Conservation (phyloP, 495 filamentous ascomycete species). For the Hyaloscypha hepaticicola region DNA sequence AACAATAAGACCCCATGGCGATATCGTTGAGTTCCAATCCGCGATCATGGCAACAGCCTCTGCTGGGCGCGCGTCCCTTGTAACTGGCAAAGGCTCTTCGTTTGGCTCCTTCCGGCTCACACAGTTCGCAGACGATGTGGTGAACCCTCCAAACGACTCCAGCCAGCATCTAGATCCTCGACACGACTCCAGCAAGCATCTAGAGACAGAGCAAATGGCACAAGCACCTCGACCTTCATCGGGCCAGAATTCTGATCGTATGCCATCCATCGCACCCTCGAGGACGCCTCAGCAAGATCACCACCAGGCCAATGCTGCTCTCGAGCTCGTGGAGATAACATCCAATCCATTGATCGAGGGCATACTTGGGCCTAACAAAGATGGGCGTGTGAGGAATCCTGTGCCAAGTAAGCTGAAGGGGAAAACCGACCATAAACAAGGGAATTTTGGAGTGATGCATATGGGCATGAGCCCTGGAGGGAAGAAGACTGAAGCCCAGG, state of each 20-base stretch:
- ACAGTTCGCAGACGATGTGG: constrained; percentile 11
- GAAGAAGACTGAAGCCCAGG: constrained; percentile 43
- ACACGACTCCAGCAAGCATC: background rate
- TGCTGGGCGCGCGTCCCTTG: constrained; percentile 16
- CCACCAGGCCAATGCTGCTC: constrained; percentile 23
- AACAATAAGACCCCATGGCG: no score
- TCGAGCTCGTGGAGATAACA: constrained; percentile 27
- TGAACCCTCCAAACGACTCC: constrained; percentile 11
- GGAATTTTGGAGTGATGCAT: constrained; percentile 58
- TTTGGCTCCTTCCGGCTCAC: constrained; percentile 25
- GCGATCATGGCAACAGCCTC: constrained; percentile 32
- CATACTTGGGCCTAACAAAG: constrained; percentile 35
- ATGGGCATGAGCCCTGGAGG: constrained; percentile 43
- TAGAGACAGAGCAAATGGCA: constrained; percentile 20
- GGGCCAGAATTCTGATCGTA: constrained; percentile 23
- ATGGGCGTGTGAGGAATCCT: constrained; percentile 56
- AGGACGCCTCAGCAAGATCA: constrained; percentile 17
- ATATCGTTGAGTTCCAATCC: constrained; percentile 14
- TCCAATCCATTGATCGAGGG: constrained; percentile 33
- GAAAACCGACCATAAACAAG: constrained; percentile 55
- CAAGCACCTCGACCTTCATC: constrained; percentile 25
- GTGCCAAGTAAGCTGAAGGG: constrained; percentile 58
- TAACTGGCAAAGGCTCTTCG: constrained; percentile 21
- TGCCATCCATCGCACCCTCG: constrained; percentile 15
- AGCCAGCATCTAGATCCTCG: background rate